phyloP scores from a whole-genome alignment of 2,329 filamentous ascomycete species.

The Beauveria asiatica region DNA sequence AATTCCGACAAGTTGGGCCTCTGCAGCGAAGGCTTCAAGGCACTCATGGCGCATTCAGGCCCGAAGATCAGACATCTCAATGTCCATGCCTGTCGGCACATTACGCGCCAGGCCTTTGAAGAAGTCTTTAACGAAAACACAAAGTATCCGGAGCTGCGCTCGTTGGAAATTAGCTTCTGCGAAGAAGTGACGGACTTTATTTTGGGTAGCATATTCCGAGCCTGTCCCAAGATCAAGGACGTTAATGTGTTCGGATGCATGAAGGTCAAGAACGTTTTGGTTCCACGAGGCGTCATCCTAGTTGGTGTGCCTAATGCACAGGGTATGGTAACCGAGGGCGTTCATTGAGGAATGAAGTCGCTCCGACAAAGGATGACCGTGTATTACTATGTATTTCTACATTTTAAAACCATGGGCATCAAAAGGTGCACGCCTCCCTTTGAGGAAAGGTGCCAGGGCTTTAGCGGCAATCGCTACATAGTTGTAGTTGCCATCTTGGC shows the following conservation, averaged over 20 bases:
- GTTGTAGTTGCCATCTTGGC: too few species aligned
- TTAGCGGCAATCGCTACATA: too few species aligned
- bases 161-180: constrained; percentile 73
- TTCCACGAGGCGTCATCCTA: constrained; percentile 47
- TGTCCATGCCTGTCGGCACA: constrained; percentile 77
- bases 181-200: constrained; percentile 58
- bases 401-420: too few species aligned
- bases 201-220: constrained; percentile 53
- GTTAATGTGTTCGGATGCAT: constrained; percentile 59
- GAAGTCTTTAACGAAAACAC: constrained; percentile 57
- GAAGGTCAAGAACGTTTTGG: constrained; percentile 45
- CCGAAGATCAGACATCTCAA: constrained; percentile 57
- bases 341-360: constrained; percentile 12
- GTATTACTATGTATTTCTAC: too few species aligned
- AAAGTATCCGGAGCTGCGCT: constrained; percentile 57
- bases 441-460: too few species aligned
- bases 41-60: constrained; percentile 79
- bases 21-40: constrained; percentile 65
- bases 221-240: constrained; percentile 51
- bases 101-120: constrained; percentile 62
- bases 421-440: too few species aligned
- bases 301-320: constrained; percentile 51
- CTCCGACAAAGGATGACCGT: too few species aligned
- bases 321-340: constrained; percentile 51
- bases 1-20: constrained; percentile 62